Evolutionary conservation across 805 yeast species (phyloP), one percentile per base, ranked within the genome.

Genomic region (Wickerhamomyces strasburgensis): DNA sequence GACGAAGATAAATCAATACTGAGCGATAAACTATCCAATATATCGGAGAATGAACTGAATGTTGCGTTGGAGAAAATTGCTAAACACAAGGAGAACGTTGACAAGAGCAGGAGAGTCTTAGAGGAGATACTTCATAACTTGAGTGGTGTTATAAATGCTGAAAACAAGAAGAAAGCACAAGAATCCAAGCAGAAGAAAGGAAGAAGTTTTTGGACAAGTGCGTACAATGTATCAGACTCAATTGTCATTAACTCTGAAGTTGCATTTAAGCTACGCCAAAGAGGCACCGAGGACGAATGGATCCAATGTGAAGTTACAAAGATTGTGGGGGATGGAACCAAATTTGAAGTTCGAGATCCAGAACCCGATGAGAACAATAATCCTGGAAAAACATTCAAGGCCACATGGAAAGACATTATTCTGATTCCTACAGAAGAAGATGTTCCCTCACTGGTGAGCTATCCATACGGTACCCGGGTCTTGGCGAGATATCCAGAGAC

Each of bases 401-500:
- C 96, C 8, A 80, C 74, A 15, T 78, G 84, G 71, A 82, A 81
- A 52, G 98, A 93, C 47, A 61, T 86, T 3, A 70, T 86, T 16
- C 63, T 84, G 27, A 82, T 93, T 29, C 86, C 94, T 0, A 72
- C 80, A 2, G 50, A 55, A 3, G 63, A 60, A 2, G 72, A 66
- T 9, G 69, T 66, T 1, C 46, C 61, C 40, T 52, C 55, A 4
- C 58, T 78, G 40, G 56, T 62, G 17, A 68, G 71, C 31, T 84
- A 84, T 47, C 83, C 95, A 0, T 65, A 77, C 27, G 93, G 95
- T 0, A 70, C 88, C 1, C 79, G 78, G 47, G 98, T 93, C 3
- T 66, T 93, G 41, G 98, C 97, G 0, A 72, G 95, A 51, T 93
- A 93, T 52, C 98, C 98, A 1, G 98, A 93, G 49, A 93, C 98